Conservation (phyloP, 352 stramenopile species). For the Saprolegnia parasitica region DNA sequence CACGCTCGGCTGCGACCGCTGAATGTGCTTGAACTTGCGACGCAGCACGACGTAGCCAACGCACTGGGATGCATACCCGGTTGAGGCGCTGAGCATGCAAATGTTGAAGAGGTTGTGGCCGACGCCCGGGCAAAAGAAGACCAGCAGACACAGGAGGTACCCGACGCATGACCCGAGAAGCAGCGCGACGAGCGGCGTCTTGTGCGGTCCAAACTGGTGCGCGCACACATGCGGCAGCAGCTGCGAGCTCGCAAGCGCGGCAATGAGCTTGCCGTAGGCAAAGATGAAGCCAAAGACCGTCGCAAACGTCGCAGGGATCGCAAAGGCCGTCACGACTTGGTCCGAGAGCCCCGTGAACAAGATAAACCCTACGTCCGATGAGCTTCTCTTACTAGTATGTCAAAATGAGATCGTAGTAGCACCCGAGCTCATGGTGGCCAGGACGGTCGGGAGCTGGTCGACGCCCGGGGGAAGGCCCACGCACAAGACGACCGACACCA, state of each 20-base stretch:
- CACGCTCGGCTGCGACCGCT: conserved; percentile 21
- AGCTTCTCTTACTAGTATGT: background rate
- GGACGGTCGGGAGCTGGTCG: background rate
- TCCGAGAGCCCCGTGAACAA: conserved; percentile 33
- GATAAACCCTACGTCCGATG: conserved; percentile 10
- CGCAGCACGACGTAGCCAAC: conserved; percentile 24
- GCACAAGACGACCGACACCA: conserved; percentile 33
- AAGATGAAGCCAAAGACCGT: conserved; percentile 41
- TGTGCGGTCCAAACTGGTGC: conserved; percentile 5
- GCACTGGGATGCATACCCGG: conserved; percentile 26
- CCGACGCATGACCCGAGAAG: conserved; percentile 32
- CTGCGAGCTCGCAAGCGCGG: conserved; percentile 36
- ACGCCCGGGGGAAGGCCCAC: conserved; percentile 31
- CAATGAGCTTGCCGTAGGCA: conserved; percentile 39
- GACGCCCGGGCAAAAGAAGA: background rate
- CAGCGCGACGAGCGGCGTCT: conserved; percentile 31
- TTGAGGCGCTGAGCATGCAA: conserved; percentile 26
- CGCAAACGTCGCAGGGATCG: conserved; percentile 37
- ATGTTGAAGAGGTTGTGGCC: conserved; percentile 19
- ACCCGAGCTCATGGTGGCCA: background rate
- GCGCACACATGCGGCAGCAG: conserved; percentile 31
- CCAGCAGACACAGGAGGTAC: conserved; percentile 29
- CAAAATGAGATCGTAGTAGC: background rate
- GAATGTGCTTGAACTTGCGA: conserved; percentile 9
- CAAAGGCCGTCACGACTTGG: conserved; percentile 35